Base-by-base conservation (phyloP, 2,329 filamentous ascomycete species). In the Neofusicoccum parvum region DNA sequence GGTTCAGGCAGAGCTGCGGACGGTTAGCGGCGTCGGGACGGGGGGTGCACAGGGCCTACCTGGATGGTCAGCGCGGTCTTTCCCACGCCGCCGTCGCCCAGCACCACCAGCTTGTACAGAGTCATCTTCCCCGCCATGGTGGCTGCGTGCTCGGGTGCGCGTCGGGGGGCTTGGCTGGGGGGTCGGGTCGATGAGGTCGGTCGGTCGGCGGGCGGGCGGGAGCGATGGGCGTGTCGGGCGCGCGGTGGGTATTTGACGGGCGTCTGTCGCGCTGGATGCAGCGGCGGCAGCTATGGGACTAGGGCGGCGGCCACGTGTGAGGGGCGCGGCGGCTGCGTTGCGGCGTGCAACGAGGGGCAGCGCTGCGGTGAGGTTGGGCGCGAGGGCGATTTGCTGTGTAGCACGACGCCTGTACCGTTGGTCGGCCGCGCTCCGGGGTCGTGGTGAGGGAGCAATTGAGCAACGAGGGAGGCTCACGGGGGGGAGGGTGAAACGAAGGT, bases 61-160 rank as follows among this genome's bases (percentile, higher is more conserved):
- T 88, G 93, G 76, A 97, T 97, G 66, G 93, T 97, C 76, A 97
- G 84, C 74, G 93, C 93, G 60, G 93, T 97, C 82, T 97, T 97
- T 72, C 93, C 93, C 68, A 97, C 93, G 80, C 93, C 93, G 82
- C 93, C 93, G 78, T 97, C 93, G 73, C 93, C 94, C 70, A 97
- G 84, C 81, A 97, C 93, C 87, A 97, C 93, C 86, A 97, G 82
- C 82, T 96, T 96, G 85, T 97, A 96, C 79, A 96, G 83, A 76
- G 93, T 94, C 92, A 96, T 96, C 85, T 94, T 94, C 75, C 91
- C 91, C 82, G 92, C 89, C 92, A 95, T 95, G 79, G 75, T 84
- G 71, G 41, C 48, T 59, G 45, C 27, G 59, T 39, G 53, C n/a
- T 27, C 51, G 45, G 37, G 20, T 39, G 56, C 43, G 36, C 54